Base-by-base conservation (phyloP, 2,329 filamentous ascomycete species). In the Ascochyta viciae-villosae region DNA sequence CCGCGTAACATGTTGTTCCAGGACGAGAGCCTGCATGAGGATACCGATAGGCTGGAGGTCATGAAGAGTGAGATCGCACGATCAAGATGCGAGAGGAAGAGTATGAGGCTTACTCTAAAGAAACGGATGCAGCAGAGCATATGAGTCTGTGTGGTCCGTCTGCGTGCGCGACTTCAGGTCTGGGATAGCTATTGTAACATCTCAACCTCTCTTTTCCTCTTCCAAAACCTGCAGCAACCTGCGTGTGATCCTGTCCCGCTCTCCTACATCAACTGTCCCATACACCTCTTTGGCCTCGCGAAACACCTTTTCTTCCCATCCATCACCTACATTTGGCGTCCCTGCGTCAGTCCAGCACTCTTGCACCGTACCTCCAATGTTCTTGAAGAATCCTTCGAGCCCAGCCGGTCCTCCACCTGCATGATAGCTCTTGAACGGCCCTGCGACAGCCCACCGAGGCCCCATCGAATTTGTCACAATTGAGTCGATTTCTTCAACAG, bases 371-470 rank as follows among this genome's bases (percentile, higher is more conserved):
- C 77, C 79, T 6, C 82, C 83, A 62, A 87, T 81, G 62, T 86
- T 86, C 41, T 79, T 76, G 61, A 86, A 77, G 54, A 86, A 85
- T 0, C 77, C 80, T 12, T 75, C 71, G 52, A 86, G 70, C 1
- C 85, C 84, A 2, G 78, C 80, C 10, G 77, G 74, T 3, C 85
- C 84, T 10, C 85, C 84, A 2, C 84, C 84, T 47, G 83, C 83
- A 72, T 84, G 81, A 72, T 86, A 87, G 44, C 81, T 82, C 67
- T 83, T 83, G 65, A 86, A 86, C 3, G 83, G 81, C 1, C 84
- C 84, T 22, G 81, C 68, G 8, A 64, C 63, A 1, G 60, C 63
- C 57, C 68, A 66, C 5, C 67, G 56, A 19, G 68, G 68, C 0
- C 69, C 67, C 61, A 72, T 71, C 6, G 65, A 64, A 8, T 65